phyloP scores from a whole-genome alignment of 805 yeast genomes.

The Ogataea paradorogensis region DNA sequence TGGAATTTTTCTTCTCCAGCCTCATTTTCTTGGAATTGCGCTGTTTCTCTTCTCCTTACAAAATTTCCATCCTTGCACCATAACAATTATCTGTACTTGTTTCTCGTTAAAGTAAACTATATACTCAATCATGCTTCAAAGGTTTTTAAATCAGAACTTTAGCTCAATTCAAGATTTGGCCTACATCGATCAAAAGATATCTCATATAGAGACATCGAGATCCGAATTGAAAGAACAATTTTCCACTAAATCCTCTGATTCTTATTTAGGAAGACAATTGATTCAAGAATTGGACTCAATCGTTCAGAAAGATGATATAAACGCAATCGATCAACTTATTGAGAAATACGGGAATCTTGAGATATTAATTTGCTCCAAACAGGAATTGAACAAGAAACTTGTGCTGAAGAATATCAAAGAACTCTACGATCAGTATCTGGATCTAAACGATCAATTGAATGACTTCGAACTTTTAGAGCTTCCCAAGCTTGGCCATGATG shows the following conservation, averaged over 20 bases:
- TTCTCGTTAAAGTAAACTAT: neutral
- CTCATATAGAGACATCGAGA: conserved; percentile 25
- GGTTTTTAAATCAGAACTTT: conserved; percentile 36
- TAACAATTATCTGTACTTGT: neutral
- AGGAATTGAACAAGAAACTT: conserved; percentile 14
- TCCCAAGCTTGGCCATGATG: conserved; percentile 1
- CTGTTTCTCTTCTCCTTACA: neutral
- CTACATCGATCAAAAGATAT: conserved; percentile 22
- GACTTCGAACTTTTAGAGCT: conserved; percentile 12
- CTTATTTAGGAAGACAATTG: neutral
- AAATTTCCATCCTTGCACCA: neutral
- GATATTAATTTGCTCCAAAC: conserved; percentile 14
- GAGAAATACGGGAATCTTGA: conserved; percentile 19
- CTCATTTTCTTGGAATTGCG: neutral
- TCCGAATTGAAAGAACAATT: neutral
- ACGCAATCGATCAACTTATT: conserved; percentile 14
- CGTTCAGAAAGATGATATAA: conserved; percentile 7
- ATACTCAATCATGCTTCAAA: conserved; percentile 18
- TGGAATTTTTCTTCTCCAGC: neutral
- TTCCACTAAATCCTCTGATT: neutral
- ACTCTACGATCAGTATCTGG: conserved; percentile 9
- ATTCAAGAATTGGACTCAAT: neutral
- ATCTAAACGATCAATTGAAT: conserved; percentile 8
- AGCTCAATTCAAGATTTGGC: conserved; percentile 36
- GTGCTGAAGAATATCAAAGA: conserved; percentile 9